Percentiles rank a stretch among this genome's conserved stretches.
phyloP scores from a whole-genome alignment of 2,329 filamentous ascomycete species.

The Tolypocladium ophioglossoides region DNA sequence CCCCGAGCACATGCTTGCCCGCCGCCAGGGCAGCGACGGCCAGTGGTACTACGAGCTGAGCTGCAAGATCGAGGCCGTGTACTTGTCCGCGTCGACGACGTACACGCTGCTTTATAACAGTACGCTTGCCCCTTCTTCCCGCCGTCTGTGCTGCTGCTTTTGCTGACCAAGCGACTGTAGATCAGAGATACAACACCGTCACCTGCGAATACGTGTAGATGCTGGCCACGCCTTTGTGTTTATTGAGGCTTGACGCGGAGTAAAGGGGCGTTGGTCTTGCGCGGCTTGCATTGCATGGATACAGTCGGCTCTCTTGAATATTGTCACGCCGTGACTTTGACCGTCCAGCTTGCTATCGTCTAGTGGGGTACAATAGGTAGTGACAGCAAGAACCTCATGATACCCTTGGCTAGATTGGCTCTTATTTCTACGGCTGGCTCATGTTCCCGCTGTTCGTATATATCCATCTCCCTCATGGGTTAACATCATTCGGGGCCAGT shows the following conservation, averaged over 20 bases:
- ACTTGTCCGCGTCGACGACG: constrained; percentile 28
- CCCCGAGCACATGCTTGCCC: constrained; percentile 22
- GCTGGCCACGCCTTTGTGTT: not conserved
- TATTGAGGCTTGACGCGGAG: not conserved
- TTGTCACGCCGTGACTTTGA: not conserved
- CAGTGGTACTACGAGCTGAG: constrained; percentile 28
- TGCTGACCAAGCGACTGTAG: constrained; percentile 15
- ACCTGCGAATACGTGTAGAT: constrained; percentile 30
- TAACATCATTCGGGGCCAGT: too few relatives aligned
- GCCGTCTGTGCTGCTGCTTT: not conserved
- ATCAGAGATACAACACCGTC: constrained; percentile 28
- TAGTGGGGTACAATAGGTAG: too few relatives aligned
- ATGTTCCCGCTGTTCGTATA: too few relatives aligned
- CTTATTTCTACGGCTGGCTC: too few relatives aligned
- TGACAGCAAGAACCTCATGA: too few relatives aligned
- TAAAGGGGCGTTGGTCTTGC: not conserved
- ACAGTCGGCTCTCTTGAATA: not conserved
- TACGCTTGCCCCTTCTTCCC: constrained; percentile 10
- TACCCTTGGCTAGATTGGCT: too few relatives aligned
- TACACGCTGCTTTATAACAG: constrained; percentile 33
- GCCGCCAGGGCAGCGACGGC: constrained; percentile 24
- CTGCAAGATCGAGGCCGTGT: constrained; percentile 29
- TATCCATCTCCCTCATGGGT: too few relatives aligned
- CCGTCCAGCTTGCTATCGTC: not conserved
- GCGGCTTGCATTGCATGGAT: not conserved